Evolutionary conservation across 495 filamentous ascomycete genomes (phyloP).

Genomic region (Neurospora sp.): DNA sequence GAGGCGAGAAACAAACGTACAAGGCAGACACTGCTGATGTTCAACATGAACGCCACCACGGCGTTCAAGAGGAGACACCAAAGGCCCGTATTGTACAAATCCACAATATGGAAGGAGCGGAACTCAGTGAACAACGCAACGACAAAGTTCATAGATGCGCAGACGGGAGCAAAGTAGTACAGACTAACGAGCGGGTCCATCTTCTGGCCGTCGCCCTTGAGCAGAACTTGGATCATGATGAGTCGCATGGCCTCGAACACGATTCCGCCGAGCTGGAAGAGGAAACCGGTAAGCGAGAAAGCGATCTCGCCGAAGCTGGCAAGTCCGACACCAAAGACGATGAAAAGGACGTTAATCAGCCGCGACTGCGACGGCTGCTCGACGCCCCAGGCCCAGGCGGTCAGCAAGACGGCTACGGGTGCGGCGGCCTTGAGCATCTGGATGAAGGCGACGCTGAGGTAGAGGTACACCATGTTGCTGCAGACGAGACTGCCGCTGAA

Average conservation of each 20-base stretch:
- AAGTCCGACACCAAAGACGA: constrained; percentile 63
- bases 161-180: constrained; percentile 78
- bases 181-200: constrained; percentile 80
- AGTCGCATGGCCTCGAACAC: constrained; percentile 67
- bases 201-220: constrained; percentile 54
- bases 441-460: constrained; percentile 67
- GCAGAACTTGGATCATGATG: constrained; percentile 64
- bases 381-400: constrained; percentile 54
- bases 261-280: constrained; percentile 61
- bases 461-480: constrained; percentile 64
- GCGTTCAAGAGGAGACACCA: constrained; percentile 55
- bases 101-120: constrained; percentile 38
- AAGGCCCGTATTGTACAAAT: constrained; percentile 47
- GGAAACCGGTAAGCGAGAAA: constrained; percentile 57
- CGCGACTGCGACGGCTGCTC: constrained; percentile 48
- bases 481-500: constrained; percentile 65
- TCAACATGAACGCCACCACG: constrained; percentile 63
- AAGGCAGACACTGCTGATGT: constrained; percentile 66
- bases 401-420: constrained; percentile 58
- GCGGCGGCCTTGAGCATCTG: constrained; percentile 75
- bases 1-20: constrained; percentile 28
- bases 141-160: constrained; percentile 63
- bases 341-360: constrained; percentile 59
- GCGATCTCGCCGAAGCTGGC: constrained; percentile 68
- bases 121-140: constrained; percentile 53